Base-by-base conservation (phyloP, 2,329 filamentous ascomycete genomes). In the Diaporthe citriasiana region DNA sequence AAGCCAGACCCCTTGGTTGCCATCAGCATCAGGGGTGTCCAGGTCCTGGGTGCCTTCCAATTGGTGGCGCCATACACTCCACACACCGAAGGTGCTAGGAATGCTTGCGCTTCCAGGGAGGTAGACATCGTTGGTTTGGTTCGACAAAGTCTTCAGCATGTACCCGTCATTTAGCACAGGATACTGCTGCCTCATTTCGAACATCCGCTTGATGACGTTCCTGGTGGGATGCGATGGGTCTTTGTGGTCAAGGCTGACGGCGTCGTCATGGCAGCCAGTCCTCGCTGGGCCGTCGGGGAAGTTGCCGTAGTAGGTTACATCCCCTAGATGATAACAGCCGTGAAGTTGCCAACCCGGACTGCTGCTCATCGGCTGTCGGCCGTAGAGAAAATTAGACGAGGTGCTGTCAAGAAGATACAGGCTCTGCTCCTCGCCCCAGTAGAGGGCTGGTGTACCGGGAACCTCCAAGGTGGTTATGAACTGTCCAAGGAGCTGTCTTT, bases 381-480 rank as follows among this genome's bases (percentile, higher is more conserved):
- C 90, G 78, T 72, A 75, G 42, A 92, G 86, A 77, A 92, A 92
- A 77, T 92, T 91, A 71, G 82, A 81, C 1, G 90, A 90, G 0
- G 90, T 91, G 71, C 88, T 90, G 78, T 92, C 90, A 1, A 92
- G 81, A 0, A 90, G 82, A 76, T 92, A 92, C 72, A 91, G 89
- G 0, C 85, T 88, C 79, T 92, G 90, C 77, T 92, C 90, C 78
- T 92, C 90, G 27, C 90, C 90, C 87, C 89, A 92, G 25, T 89
- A 85, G 22, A 91, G 81, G 40, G 91, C 79, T 0, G 90, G 89
- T 30, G 91, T 89, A 7, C 90, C 90, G 0, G 90, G 90, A 78
- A 92, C 84, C 65, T 90, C 82, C 53, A 92, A 79, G 1, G 89
- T 89, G 1, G 87, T 89, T 66, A 92, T 86, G 77, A 90, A 92